A percentile compares a stretch with the other conserved stretches of the same genome.
Evolutionary conservation across 2,329 filamentous ascomycete species (phyloP).

Genomic region (Diaporthe capsici): DNA sequence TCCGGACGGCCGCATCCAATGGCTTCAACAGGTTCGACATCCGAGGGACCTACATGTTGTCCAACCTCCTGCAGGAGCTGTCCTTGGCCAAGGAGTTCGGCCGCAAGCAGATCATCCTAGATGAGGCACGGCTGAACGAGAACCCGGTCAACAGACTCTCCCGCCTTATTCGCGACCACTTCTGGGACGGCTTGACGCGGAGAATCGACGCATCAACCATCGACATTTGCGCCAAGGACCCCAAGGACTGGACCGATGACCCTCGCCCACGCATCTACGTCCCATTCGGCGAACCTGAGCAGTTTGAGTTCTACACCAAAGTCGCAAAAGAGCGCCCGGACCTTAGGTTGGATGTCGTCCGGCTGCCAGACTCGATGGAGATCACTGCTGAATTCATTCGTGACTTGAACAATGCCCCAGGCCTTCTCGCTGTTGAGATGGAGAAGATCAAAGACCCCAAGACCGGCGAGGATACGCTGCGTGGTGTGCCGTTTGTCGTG

Average conservation of each 20-base stretch:
- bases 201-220: slow-evolving; percentile 92
- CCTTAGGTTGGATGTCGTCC: slow-evolving; percentile 87
- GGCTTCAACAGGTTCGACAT: slow-evolving; percentile 92
- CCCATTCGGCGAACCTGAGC: slow-evolving; percentile 85
- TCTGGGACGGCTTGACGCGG: slow-evolving; percentile 93
- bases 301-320: slow-evolving; percentile 89
- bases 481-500: slow-evolving; percentile 94
- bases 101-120: slow-evolving; percentile 89
- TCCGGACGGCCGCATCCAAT: slow-evolving; percentile 88
- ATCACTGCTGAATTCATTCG: slow-evolving; percentile 87
- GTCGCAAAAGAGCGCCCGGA: slow-evolving; percentile 85
- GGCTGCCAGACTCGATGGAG: slow-evolving; percentile 73
- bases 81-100: slow-evolving; percentile 93
- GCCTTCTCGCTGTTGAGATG: slow-evolving; percentile 91
- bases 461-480: slow-evolving; percentile 78
- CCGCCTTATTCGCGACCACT: slow-evolving; percentile 88
- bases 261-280: slow-evolving; percentile 94
- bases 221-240: slow-evolving; percentile 87
- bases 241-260: slow-evolving; percentile 95
- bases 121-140: slow-evolving; percentile 92
- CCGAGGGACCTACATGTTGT: slow-evolving; percentile 96
- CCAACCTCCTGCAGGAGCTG: slow-evolving; percentile 95
- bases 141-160: slow-evolving; percentile 92
- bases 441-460: slow-evolving; percentile 77
- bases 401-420: slow-evolving; percentile 88